Evolutionary conservation across 805 yeast genomes (phyloP).

Genomic region (Candida broadrunensis): DNA sequence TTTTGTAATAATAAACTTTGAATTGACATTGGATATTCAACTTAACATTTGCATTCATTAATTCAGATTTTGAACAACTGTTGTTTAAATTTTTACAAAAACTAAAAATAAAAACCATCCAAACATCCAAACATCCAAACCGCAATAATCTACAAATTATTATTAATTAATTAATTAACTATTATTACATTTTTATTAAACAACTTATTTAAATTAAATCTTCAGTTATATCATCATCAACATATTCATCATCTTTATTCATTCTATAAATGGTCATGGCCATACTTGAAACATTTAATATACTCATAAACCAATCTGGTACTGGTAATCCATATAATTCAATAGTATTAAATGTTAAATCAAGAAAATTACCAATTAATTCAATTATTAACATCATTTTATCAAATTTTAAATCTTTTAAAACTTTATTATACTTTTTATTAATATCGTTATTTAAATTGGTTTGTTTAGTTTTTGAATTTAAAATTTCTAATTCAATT

Average conservation of each 20-base stretch:
- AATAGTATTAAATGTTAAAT: slow-evolving; percentile 36
- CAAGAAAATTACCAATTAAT: slow-evolving; percentile 40
- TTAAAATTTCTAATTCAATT: slow-evolving; percentile 31
- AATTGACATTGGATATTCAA: not conserved
- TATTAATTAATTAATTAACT: too few species aligned
- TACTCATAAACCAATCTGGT: slow-evolving; percentile 42
- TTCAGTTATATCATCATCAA: slow-evolving; percentile 41
- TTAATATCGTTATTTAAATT: slow-evolving; percentile 22
- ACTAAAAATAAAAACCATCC: too few species aligned
- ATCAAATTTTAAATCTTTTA: slow-evolving; percentile 41
- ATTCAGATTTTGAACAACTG: too few species aligned
- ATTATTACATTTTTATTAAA: too few species aligned
- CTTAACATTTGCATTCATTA: too few species aligned
- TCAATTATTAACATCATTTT: slow-evolving; percentile 40
- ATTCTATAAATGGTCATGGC: slow-evolving; percentile 46
- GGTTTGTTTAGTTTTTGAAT: slow-evolving; percentile 16
- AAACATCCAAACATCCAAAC: too few species aligned
- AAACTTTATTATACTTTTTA: slow-evolving; percentile 34
- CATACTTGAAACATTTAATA: slow-evolving; percentile 41
- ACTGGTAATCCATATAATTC: slow-evolving; percentile 33
- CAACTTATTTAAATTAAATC: slow-evolving; percentile 32
- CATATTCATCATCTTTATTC: slow-evolving; percentile 46
- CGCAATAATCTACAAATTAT: too few species aligned
- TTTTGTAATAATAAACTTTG: not conserved
- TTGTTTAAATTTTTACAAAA: too few species aligned